Percentiles rank a stretch among this genome's conserved stretches.
These are phyloP conservation scores for Leccinum olivaceopallidum DNA, from an alignment of 768 basidiomycete species.

Conservation along the genomic window DNA sequence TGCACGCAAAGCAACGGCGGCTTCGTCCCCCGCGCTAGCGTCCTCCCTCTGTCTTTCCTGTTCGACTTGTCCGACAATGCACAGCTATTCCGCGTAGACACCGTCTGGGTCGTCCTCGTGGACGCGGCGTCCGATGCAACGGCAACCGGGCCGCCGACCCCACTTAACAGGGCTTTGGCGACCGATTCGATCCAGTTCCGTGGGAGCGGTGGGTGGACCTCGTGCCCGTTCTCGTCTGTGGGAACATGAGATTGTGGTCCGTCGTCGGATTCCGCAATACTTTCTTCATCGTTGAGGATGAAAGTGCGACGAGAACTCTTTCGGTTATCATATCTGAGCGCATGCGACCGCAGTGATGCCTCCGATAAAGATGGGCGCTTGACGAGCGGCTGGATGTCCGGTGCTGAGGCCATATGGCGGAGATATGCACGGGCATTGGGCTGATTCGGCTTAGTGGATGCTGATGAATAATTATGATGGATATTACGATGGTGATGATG, in stretches of 20 bases:
- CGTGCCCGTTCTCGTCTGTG: slow-evolving; percentile 34
- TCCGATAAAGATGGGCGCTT: slow-evolving; percentile 36
- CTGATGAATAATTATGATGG: slow-evolving; percentile 26
- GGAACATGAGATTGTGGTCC: slow-evolving; percentile 28
- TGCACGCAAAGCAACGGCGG: slow-evolving; percentile 38
- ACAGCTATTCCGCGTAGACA: slow-evolving; percentile 26
- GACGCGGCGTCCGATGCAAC: slow-evolving; percentile 34
- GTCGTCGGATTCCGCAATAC: slow-evolving; percentile 22
- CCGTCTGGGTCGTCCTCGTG: slow-evolving; percentile 19
- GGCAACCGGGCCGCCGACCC: slow-evolving; percentile 39
- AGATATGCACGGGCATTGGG: slow-evolving; percentile 67
- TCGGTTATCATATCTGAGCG: slow-evolving; percentile 17
- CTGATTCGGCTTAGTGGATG: slow-evolving; percentile 23
- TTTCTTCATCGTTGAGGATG: slow-evolving; percentile 35
- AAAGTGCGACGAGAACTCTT: slow-evolving; percentile 34
- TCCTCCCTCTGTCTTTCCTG: slow-evolving; percentile 20
- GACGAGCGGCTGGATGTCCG: slow-evolving; percentile 38
- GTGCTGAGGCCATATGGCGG: slow-evolving; percentile 71
- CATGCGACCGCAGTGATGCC: slow-evolving; percentile 36
- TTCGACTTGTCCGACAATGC: slow-evolving; percentile 30
- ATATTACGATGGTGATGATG: slow-evolving; percentile 21
- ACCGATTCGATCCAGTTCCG: slow-evolving; percentile 71
- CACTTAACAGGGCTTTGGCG: slow-evolving; percentile 62
- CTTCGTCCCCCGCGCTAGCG: slow-evolving; percentile 3
- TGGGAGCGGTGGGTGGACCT: slow-evolving; percentile 54